Base-by-base conservation (phyloP, 116 monocot genomes). In the Trichopus zeylanicus region DNA sequence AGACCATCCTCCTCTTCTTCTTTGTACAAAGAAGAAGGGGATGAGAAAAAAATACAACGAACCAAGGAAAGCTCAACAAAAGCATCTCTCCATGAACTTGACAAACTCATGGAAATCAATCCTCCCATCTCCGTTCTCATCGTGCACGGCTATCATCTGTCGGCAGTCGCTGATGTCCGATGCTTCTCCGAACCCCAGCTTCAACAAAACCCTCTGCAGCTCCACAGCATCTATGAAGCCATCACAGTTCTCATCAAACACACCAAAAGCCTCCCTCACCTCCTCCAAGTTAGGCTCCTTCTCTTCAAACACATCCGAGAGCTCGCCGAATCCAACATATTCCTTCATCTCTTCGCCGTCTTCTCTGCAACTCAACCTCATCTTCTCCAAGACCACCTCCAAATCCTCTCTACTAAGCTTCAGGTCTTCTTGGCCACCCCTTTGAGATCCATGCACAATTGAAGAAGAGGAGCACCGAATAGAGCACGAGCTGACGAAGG, bases 241-340 rank as follows among this genome's bases (percentile, higher is more conserved):
- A 64, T 78, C 78, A 18, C 60, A 4, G 32, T 83, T 74, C 59
- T 67, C 66, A 65, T 83, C 83, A 57, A 83, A 83, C 28, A 83
- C 71, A 28, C 26, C 16, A 29, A 83, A 83, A 2, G 74, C 83
- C 48, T 67, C 63, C 61, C 51, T 70, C n/a, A 70, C 64, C 66
- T 83, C 83, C 9, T 74, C 60, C 61, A 70, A 63, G 34, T 70
- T 70, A 0, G 80, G 84, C 48, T 76, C 84, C 31, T 69, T 30
- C 37, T 84, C 80, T 31, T 73, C 69, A 56, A 84, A 84, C 60
- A 59, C 42, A 24, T 0, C 11, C 0, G 34, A 23, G 0, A 59
- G 38, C 5, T 59, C 59, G 26, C 26, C 39, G 18, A 59, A 59
- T 4, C 1, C 35, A 37, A 59, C 25, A 39, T 0, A 23, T 6